Percentiles rank a stretch among this genome's conserved stretches.
phyloP scores from a whole-genome alignment of 768 basidiomycete species.

The Atractiella rhizophila region DNA sequence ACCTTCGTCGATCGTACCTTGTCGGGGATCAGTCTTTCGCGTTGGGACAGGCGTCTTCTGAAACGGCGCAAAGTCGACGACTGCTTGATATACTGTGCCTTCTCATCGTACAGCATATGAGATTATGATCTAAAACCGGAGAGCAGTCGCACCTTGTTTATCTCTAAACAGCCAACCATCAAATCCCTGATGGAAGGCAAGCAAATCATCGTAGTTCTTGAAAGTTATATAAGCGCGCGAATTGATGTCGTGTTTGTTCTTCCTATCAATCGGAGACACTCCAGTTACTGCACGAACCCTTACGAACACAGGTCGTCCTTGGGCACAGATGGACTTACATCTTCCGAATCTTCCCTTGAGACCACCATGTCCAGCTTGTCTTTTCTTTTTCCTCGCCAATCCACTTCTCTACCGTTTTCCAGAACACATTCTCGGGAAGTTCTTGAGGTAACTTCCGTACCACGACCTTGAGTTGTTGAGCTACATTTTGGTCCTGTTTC shows the following conservation, averaged over 20 bases:
- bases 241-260: slow-evolving; percentile 57
- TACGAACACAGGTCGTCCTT: slow-evolving; percentile 17
- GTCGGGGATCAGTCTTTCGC: slow-evolving; percentile 53
- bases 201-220: slow-evolving; percentile 43
- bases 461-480: slow-evolving; percentile 35
- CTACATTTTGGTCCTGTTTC: too few species aligned
- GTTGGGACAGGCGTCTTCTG: slow-evolving; percentile 54
- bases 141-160: slow-evolving; percentile 45
- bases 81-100: slow-evolving; percentile 68
- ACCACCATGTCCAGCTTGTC: slow-evolving; percentile 11
- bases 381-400: slow-evolving; percentile 21
- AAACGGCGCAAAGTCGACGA: slow-evolving; percentile 83
- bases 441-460: slow-evolving; percentile 73
- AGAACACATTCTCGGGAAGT: slow-evolving; percentile 74
- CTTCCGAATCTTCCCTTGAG: slow-evolving; percentile 5
- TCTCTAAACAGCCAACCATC: slow-evolving; percentile 81
- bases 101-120: background rate
- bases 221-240: slow-evolving; percentile 85
- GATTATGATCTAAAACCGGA: background rate
- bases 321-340: slow-evolving; percentile 19
- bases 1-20: slow-evolving; percentile 79
- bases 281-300: slow-evolving; percentile 12
- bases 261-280: too few species aligned
- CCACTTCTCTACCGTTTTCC: slow-evolving; percentile 71
- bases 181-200: slow-evolving; percentile 53